Percentiles rank a stretch among this genome's conserved stretches.
Conservation (phyloP, 2,329 filamentous ascomycete species). For the Pseudopyrenochaeta lycopersici region DNA sequence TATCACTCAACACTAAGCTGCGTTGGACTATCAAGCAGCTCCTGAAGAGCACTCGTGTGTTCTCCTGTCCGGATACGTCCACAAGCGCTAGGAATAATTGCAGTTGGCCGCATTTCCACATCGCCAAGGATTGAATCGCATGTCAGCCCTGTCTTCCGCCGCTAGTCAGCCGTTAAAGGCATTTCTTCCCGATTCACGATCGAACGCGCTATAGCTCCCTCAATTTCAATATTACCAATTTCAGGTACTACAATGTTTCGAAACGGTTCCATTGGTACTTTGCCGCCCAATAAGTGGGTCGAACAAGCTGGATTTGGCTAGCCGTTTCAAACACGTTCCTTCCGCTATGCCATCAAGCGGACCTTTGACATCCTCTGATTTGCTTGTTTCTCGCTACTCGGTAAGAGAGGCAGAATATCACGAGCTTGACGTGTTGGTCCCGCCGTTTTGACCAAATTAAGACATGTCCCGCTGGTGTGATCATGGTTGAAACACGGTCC, state of each 20-base stretch:
- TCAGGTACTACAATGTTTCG: slow-evolving; percentile 22
- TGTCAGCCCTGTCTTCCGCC: neutral
- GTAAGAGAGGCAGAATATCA: slow-evolving; percentile 6
- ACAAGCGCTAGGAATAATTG: neutral
- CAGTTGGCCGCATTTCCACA: neutral
- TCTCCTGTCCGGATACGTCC: neutral
- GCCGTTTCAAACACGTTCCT: slow-evolving; percentile 26
- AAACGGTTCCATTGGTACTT: slow-evolving; percentile 14
- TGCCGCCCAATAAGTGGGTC: slow-evolving; percentile 24
- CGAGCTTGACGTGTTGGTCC: slow-evolving; percentile 11
- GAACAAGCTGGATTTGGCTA: slow-evolving; percentile 11
- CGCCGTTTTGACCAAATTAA: slow-evolving; percentile 5
- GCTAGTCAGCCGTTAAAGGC: neutral
- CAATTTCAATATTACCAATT: slow-evolving; percentile 12
- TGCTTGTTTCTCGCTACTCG: slow-evolving; percentile 11
- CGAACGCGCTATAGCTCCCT: slow-evolving; percentile 6
- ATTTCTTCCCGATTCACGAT: neutral
- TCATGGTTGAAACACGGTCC: slow-evolving; percentile 15
- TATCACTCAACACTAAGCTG: neutral
- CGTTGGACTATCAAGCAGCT: neutral
- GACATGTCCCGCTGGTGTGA: slow-evolving; percentile 13
- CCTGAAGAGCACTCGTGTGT: neutral
- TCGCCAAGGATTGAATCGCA: neutral
- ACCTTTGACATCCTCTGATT: slow-evolving; percentile 8
- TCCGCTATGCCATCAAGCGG: slow-evolving; percentile 9